phyloP scores from a whole-genome alignment of 257 asterid species.

The Solanum chmielewskii region DNA sequence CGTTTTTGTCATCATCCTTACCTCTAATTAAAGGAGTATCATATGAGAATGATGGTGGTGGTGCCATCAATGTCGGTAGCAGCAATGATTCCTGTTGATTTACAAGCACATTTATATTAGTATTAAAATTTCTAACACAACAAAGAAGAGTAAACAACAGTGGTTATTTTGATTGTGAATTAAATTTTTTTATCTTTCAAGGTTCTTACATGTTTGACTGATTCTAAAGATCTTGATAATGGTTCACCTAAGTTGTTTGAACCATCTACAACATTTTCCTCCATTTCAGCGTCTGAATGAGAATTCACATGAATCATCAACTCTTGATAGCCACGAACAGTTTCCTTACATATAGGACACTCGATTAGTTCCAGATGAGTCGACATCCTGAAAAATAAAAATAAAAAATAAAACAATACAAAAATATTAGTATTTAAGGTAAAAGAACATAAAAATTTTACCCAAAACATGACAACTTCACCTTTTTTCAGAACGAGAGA shows the following conservation, averaged over 20 bases:
- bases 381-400: neutral
- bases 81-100: no score
- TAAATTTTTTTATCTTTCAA: neutral
- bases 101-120: no score
- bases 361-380: neutral
- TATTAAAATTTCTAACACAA: no score
- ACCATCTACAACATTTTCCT: neutral
- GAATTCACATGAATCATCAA: neutral
- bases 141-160: no score
- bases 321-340: neutral
- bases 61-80: no score
- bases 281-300: neutral
- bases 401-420: neutral
- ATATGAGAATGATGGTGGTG: no score
- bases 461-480: neutral
- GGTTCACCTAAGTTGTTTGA: neutral
- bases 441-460: neutral
- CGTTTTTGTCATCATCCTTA: no score
- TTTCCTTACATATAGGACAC: neutral
- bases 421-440: neutral
- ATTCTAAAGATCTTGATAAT: neutral
- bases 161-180: neutral
- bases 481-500: neutral
- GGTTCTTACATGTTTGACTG: neutral
- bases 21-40: no score